Conservation (phyloP, 805 yeast species). For the Suhomyces tanzawaensis region DNA sequence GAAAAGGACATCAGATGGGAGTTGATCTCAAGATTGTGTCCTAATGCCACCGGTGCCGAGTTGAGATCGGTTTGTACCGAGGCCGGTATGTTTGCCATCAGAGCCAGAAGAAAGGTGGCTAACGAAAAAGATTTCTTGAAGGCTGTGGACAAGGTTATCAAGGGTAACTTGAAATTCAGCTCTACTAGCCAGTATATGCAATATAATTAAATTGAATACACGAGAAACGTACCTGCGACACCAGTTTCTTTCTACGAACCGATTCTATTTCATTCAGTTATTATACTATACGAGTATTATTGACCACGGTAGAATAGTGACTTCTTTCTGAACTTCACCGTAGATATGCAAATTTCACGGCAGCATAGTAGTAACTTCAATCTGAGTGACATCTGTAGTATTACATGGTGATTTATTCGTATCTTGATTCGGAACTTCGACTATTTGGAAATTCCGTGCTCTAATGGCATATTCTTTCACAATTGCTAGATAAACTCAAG, state of each 20-base stretch:
- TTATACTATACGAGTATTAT: too few relatives aligned
- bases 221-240: too few relatives aligned
- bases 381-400: too few relatives aligned
- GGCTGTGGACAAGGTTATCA: constrained; percentile 97
- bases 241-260: too few relatives aligned
- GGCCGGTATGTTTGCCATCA: constrained; percentile 99
- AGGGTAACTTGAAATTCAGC: constrained; percentile 97
- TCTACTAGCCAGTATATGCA: constrained; percentile 98
- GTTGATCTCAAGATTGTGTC: constrained; percentile 93
- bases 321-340: neutral
- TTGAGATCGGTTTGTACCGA: constrained; percentile 97
- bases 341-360: too few relatives aligned
- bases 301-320: neutral
- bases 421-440: too few relatives aligned
- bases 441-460: too few relatives aligned
- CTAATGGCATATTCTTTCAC: too few relatives aligned
- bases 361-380: too few relatives aligned
- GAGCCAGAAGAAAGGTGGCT: constrained; percentile 97
- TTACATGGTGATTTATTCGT: too few relatives aligned
- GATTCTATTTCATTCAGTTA: too few relatives aligned
- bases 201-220: constrained; percentile 57
- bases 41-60: constrained; percentile 98
- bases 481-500: too few relatives aligned
- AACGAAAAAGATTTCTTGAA: constrained; percentile 96
- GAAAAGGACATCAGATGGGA: constrained; percentile 99